Evolutionary conservation across 2,329 filamentous ascomycete species (phyloP).

Genomic region (Penicillium sp.): DNA sequence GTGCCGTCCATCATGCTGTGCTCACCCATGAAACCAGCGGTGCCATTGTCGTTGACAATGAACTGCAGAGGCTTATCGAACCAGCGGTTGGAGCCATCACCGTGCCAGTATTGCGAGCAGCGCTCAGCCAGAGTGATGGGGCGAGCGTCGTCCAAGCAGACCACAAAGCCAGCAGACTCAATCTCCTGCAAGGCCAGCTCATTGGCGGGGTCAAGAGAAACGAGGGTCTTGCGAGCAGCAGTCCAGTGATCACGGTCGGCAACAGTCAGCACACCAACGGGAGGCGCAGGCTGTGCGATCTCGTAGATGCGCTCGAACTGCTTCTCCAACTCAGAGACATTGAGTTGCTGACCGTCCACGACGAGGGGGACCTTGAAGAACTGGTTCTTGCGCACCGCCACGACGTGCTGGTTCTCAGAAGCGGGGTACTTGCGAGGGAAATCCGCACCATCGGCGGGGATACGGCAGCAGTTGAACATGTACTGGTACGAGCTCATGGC

Average conservation of each 20-base stretch:
- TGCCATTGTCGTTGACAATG: constrained; percentile 97
- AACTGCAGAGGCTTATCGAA: constrained; percentile 98
- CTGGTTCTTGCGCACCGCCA: constrained; percentile 91
- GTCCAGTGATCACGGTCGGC: constrained; percentile 95
- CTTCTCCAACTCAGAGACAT: constrained; percentile 80
- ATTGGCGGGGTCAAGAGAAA: constrained; percentile 76
- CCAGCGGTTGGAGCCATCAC: constrained; percentile 93
- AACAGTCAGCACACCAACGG: constrained; percentile 80
- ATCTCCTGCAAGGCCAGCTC: constrained; percentile 73
- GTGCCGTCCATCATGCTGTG: constrained; percentile 99
- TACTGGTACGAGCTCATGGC: constrained; percentile 98
- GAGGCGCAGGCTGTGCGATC: constrained; percentile 65
- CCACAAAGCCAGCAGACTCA: constrained; percentile 82
- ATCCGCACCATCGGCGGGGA: constrained; percentile 78
- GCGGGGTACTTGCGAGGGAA: constrained; percentile 76
- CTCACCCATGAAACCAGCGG: constrained; percentile 95
- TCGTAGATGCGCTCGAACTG: constrained; percentile 86
- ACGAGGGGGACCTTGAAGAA: constrained; percentile 91
- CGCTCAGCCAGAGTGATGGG: constrained; percentile 95
- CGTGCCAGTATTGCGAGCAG: constrained; percentile 96
- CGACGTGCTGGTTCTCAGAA: constrained; percentile 77
- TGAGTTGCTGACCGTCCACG: constrained; percentile 78
- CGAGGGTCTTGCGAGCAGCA: constrained; percentile 72
- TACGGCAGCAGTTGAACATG: constrained; percentile 95
- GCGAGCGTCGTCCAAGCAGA: constrained; percentile 88